Percentiles rank a stretch among this genome's conserved stretches.
Evolutionary conservation across 2,329 filamentous ascomycete genomes (phyloP).

Genomic region (Eutypa lata): DNA sequence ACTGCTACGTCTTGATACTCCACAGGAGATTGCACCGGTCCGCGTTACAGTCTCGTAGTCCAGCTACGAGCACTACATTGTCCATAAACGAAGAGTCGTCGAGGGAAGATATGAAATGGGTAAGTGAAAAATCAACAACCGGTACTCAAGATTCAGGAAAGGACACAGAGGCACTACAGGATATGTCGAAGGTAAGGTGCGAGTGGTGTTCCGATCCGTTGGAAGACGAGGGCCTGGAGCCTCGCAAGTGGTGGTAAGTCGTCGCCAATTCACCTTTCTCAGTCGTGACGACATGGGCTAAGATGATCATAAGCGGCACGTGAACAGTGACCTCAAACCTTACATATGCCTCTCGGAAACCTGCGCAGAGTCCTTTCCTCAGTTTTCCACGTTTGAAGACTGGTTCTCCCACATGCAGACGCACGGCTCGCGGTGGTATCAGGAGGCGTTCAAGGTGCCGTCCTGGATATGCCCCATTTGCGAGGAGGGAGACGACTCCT

Average conservation of each 20-base stretch:
- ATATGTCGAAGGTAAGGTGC: not conserved
- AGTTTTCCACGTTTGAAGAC: not conserved
- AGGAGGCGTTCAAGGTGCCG: not conserved
- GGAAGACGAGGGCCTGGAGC: not conserved
- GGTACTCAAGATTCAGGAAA: not conserved
- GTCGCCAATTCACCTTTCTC: not conserved
- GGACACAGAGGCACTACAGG: not conserved
- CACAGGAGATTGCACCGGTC: not conserved
- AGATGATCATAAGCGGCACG: not conserved
- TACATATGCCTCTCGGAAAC: not conserved
- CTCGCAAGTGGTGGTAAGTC: not conserved
- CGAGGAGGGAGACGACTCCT: not conserved
- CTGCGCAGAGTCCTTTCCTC: not conserved
- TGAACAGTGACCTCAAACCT: not conserved
- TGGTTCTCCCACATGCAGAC: not conserved
- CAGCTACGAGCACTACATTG: not conserved
- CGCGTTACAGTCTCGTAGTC: not conserved
- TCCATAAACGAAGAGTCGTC: not conserved
- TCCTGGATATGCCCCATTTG: not conserved
- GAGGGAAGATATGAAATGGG: not conserved
- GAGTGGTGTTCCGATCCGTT: not conserved
- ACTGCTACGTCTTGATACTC: not conserved
- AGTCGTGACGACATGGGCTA: not conserved
- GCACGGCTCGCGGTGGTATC: not conserved
- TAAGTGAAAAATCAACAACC: not conserved